phyloP scores from a whole-genome alignment of 2,329 filamentous ascomycete species.

The Capronia epimyces region DNA sequence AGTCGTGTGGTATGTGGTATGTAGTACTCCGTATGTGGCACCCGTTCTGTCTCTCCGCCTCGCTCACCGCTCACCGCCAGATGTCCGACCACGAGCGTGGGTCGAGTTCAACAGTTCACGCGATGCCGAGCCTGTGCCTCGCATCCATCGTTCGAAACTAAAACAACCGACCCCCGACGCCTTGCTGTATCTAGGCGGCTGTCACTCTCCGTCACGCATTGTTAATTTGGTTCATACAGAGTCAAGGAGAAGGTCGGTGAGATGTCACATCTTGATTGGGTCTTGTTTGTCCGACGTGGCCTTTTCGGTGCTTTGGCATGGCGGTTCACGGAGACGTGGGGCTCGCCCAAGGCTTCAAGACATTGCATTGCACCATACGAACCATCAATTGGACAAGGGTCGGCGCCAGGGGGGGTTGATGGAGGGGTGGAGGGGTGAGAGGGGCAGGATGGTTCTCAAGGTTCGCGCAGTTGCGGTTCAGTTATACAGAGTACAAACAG shows the following conservation, averaged over 20 bases:
- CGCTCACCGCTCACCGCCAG: conserved; percentile 12
- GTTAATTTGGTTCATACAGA: conserved; percentile 13
- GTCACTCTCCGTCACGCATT: conserved; percentile 19
- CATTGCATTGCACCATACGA: background rate
- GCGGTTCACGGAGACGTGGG: conserved; percentile 13
- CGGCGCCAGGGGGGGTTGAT: background rate
- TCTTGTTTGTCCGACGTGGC: conserved; percentile 5
- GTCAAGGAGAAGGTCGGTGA: conserved; percentile 18
- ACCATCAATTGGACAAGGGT: conserved; percentile 12
- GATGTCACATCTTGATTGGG: conserved; percentile 15
- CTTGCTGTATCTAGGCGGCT: conserved; percentile 21
- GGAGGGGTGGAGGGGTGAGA: conserved; percentile 23
- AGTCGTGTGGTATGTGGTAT: too few relatives aligned
- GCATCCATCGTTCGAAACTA: conserved; percentile 10
- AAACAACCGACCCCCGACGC: conserved; percentile 11
- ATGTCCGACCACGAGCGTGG: conserved; percentile 9
- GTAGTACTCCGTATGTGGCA: too few relatives aligned
- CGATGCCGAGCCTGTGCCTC: background rate
- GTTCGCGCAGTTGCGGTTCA: too few relatives aligned
- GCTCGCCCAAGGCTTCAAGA: background rate
- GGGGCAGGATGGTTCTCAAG: too few relatives aligned
- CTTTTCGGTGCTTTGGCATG: conserved; percentile 6
- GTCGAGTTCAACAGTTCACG: conserved; percentile 10
- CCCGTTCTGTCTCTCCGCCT: background rate
- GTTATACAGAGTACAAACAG: background rate